These are phyloP conservation scores for Helichrysum umbraculigerum DNA, from an alignment of 129 eudicot genomes.

Conservation along the genomic window DNA sequence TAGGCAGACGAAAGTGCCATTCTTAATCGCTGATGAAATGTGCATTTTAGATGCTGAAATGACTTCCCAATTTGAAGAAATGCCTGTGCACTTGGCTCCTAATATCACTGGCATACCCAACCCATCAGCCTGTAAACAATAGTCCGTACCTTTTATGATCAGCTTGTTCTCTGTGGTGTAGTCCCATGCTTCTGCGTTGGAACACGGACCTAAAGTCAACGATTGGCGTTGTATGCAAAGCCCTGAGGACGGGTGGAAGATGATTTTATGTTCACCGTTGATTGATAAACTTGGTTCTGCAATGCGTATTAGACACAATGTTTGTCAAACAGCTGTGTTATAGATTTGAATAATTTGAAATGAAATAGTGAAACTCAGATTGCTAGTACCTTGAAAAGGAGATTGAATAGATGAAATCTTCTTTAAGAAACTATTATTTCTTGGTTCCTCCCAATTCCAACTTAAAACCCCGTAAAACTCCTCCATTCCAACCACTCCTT, in stretches of 20 bases:
- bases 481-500: constrained; percentile 60
- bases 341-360: too few species aligned
- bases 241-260: constrained; percentile 76
- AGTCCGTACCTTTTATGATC: constrained; percentile 47
- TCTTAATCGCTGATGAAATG: constrained; percentile 48
- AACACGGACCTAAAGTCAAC: constrained; percentile 62
- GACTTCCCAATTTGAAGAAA: constrained; percentile 54
- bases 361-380: neutral
- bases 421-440: constrained; percentile 59
- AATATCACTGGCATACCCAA: constrained; percentile 40
- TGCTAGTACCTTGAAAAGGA: constrained; percentile 59
- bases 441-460: constrained; percentile 62
- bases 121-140: constrained; percentile 52
- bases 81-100: constrained; percentile 23
- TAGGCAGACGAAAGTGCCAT: constrained; percentile 57
- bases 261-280: constrained; percentile 34
- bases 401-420: constrained; percentile 67
- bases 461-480: constrained; percentile 67
- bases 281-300: neutral
- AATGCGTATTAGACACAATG: too few species aligned
- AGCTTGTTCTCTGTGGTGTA: constrained; percentile 54
- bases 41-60: constrained; percentile 80
- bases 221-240: constrained; percentile 52
- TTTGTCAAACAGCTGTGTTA: too few species aligned
- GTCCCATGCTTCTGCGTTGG: constrained; percentile 47